Evolutionary conservation across 768 basidiomycete genomes (phyloP).

Genomic region (Lactarius evosmus): DNA sequence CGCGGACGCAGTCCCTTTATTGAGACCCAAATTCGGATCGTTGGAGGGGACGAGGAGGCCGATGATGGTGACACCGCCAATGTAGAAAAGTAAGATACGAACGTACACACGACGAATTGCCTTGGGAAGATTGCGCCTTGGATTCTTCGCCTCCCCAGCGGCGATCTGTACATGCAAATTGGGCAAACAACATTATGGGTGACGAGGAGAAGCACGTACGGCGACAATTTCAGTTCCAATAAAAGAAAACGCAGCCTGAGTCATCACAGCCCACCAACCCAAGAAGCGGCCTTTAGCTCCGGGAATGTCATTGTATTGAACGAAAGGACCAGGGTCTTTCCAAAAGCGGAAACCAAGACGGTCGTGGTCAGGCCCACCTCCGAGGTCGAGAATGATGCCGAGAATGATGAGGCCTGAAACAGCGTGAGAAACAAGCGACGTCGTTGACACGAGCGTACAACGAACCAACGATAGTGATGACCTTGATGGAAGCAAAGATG

Average conservation of each 20-base stretch:
- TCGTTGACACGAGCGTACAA: background rate
- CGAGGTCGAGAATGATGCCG: constrained; percentile 53
- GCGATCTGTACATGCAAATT: constrained; percentile 74
- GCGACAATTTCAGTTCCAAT: constrained; percentile 55
- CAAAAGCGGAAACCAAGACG: constrained; percentile 50
- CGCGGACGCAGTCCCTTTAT: constrained; percentile 58
- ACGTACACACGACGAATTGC: constrained; percentile 61
- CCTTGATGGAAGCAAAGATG: constrained; percentile 53
- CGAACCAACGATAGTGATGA: constrained; percentile 42
- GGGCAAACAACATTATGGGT: constrained; percentile 41
- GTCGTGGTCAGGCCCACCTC: constrained; percentile 54
- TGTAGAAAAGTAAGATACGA: constrained; percentile 78
- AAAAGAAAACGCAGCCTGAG: constrained; percentile 59
- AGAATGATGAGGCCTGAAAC: constrained; percentile 40
- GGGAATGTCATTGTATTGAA: constrained; percentile 38
- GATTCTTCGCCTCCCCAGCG: constrained; percentile 90
- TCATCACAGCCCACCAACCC: constrained; percentile 50
- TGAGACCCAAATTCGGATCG: constrained; percentile 50
- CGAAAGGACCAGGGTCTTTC: constrained; percentile 57
- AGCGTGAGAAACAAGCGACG: background rate
- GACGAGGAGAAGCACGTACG: constrained; percentile 31
- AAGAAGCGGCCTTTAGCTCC: constrained; percentile 53
- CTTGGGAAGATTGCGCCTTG: constrained; percentile 61
- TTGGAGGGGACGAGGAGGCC: constrained; percentile 83
- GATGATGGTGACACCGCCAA: constrained; percentile 65